These are phyloP conservation scores for Mortierella claussenii DNA, from an alignment of 192 early-diverging fungal species.

Conservation along the genomic window DNA sequence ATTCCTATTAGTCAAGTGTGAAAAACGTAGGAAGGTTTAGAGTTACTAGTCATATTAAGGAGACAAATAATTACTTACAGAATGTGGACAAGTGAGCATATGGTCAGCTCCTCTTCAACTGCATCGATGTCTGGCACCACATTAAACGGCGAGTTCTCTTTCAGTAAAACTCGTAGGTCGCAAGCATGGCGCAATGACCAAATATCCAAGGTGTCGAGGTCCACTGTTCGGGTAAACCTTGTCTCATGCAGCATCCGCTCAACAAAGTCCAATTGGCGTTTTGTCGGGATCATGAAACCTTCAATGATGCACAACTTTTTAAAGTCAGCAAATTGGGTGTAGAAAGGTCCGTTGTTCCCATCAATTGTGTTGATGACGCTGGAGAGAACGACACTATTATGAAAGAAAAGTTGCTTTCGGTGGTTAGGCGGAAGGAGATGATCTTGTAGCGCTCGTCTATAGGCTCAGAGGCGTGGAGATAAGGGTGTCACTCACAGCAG, in stretches of 20 bases:
- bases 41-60: conserved; percentile 1
- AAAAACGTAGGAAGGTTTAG: background rate
- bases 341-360: background rate
- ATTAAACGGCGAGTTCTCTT: background rate
- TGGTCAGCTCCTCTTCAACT: conserved; percentile 5
- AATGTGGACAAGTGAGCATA: conserved; percentile 2
- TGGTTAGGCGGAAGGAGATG: background rate
- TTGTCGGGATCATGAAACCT: background rate
- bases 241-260: background rate
- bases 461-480: background rate
- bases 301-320: background rate
- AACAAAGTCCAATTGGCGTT: background rate
- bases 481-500: background rate
- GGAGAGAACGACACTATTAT: background rate
- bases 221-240: background rate
- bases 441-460: background rate
- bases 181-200: background rate
- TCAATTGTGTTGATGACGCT: background rate
- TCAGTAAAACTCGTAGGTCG: background rate
- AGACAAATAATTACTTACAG: conserved; percentile 2
- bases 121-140: background rate
- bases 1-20: conserved; percentile 3
- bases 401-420: background rate
- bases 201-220: background rate
- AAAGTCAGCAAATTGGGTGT: background rate